Evolutionary conservation across 192 early-diverging fungal species (phyloP).

Genomic region (Backusella sp.): DNA sequence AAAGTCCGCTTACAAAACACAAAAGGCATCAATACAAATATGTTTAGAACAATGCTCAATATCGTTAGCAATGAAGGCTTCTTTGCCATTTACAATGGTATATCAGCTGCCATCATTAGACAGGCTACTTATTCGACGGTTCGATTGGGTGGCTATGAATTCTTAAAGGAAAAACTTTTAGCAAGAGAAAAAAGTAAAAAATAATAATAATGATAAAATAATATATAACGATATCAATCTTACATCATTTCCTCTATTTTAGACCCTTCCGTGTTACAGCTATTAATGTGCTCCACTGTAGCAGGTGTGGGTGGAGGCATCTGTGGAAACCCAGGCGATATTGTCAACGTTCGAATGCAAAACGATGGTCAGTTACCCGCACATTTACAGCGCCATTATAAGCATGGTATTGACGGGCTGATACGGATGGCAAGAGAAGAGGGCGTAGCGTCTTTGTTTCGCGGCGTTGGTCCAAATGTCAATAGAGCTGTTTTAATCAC

Average conservation of each 20-base stretch:
- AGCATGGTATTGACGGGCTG: constrained; percentile 70
- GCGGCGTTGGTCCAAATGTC: constrained; percentile 88
- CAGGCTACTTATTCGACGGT: constrained; percentile 82
- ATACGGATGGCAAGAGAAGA: constrained; percentile 78
- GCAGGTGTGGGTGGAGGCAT: constrained; percentile 60
- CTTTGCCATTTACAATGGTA: constrained; percentile 64
- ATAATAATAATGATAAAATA: not conserved
- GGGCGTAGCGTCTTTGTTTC: constrained; percentile 74
- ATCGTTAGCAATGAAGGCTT: constrained; percentile 70
- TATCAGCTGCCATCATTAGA: constrained; percentile 72
- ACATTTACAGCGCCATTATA: constrained; percentile 68
- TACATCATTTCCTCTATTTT: too few relatives aligned
- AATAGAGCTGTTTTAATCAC: constrained; percentile 89
- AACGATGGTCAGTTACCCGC: constrained; percentile 71
- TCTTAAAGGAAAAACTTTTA: constrained; percentile 55
- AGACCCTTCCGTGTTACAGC: constrained; percentile 40
- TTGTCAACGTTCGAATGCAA: constrained; percentile 80
- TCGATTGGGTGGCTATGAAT: constrained; percentile 75
- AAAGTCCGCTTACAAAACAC: constrained; percentile 92
- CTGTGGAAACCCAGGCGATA: constrained; percentile 78
- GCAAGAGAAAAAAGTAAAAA: constrained; percentile 42
- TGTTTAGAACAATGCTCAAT: constrained; percentile 73
- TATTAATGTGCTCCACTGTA: constrained; percentile 44
- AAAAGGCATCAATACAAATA: constrained; percentile 56
- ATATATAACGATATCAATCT: too few relatives aligned